Percentiles rank a stretch among this genome's conserved stretches.
These are phyloP conservation scores for Yarrowia sp. DNA, from an alignment of 805 yeast species.

Conservation along the genomic window DNA sequence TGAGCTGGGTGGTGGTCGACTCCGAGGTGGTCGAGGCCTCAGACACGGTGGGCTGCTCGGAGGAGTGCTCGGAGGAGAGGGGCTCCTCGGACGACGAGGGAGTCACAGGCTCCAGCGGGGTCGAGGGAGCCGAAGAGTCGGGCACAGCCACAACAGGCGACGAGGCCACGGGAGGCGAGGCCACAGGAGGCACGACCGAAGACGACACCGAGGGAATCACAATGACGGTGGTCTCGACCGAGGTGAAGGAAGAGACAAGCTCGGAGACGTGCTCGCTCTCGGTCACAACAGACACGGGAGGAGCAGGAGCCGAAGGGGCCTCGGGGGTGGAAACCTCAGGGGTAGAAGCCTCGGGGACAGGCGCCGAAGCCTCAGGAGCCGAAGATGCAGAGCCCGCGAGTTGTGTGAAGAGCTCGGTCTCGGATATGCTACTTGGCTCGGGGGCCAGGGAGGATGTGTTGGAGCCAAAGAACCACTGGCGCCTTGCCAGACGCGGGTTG, in stretches of 20 bases:
- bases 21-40: no score
- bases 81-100: no score
- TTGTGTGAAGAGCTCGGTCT: slow-evolving; percentile 21
- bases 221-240: slow-evolving; percentile 1
- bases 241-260: background rate
- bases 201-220: slow-evolving; percentile 4
- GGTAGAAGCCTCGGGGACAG: background rate
- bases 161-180: background rate
- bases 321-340: background rate
- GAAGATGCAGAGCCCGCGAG: background rate
- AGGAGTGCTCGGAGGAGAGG: background rate
- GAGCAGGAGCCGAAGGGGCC: background rate
- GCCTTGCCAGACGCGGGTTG: slow-evolving; percentile 21
- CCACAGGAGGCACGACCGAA: background rate
- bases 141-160: background rate
- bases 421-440: slow-evolving; percentile 13
- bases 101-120: background rate
- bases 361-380: no score
- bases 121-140: background rate
- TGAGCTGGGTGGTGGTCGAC: slow-evolving; percentile 17
- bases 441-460: background rate
- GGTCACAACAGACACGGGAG: background rate
- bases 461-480: slow-evolving; percentile 9
- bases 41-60: background rate
- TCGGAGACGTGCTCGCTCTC: background rate